Percentiles rank a stretch among this genome's conserved stretches.
These are phyloP conservation scores for Phytophthora cactorum DNA, from an alignment of 352 stramenopile species.

Conservation along the genomic window DNA sequence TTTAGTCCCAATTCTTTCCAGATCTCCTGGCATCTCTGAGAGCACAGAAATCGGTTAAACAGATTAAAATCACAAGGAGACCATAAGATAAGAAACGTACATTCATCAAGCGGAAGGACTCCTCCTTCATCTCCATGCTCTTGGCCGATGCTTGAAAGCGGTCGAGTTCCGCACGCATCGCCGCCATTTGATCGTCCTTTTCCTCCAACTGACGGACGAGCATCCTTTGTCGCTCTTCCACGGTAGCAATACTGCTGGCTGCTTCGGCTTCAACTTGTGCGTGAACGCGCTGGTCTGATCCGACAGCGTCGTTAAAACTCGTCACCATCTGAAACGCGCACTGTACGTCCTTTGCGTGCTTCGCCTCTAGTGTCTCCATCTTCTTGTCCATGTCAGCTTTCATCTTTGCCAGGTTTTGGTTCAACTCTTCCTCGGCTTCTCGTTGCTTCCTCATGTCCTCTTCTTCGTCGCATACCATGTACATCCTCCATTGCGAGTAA, in stretches of 20 bases:
- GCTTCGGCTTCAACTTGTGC: conserved; percentile 24
- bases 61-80: not conserved
- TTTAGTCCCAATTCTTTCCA: conserved; percentile 67
- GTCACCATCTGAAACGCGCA: conserved; percentile 46
- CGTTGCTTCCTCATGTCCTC: conserved; percentile 19
- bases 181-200: conserved; percentile 35
- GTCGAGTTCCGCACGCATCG: conserved; percentile 34
- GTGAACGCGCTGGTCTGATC: conserved; percentile 4
- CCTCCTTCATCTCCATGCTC: conserved; percentile 59
- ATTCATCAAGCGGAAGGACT: conserved; percentile 64
- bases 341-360: conserved; percentile 46
- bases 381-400: conserved; percentile 34
- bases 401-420: conserved; percentile 19
- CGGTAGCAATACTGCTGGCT: conserved; percentile 19
- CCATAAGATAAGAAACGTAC: conserved; percentile 36
- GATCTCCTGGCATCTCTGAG: conserved; percentile 71
- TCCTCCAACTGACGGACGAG: conserved; percentile 36
- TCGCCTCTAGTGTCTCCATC: conserved; percentile 31
- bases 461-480: conserved; percentile 43
- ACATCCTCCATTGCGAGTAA: conserved; percentile 58
- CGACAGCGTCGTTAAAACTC: conserved; percentile 30
- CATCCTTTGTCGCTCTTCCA: conserved; percentile 32
- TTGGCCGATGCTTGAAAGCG: conserved; percentile 46
- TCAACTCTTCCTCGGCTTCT: conserved; percentile 12
- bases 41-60: conserved; percentile 2